Evolutionary conservation across 768 basidiomycete species (phyloP).

Genomic region (Naematelia aurantialba): DNA sequence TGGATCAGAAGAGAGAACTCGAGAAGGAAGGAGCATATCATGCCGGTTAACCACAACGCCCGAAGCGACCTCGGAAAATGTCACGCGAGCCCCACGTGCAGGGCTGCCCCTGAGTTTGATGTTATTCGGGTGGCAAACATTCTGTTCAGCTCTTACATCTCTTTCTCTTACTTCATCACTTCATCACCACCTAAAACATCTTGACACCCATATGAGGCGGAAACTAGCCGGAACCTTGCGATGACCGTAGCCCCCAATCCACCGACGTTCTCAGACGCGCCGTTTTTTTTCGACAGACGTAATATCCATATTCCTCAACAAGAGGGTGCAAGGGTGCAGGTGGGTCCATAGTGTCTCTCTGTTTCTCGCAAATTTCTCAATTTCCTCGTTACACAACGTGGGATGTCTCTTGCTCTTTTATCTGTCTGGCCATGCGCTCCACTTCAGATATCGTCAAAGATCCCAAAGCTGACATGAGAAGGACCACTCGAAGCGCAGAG

Average conservation of each 20-base stretch:
- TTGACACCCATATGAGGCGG: background rate
- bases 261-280: conserved; percentile 49
- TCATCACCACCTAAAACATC: background rate
- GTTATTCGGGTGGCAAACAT: conserved; percentile 13
- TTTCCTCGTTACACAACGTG: too few relatives aligned
- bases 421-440: too few relatives aligned
- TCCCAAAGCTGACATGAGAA: too few relatives aligned
- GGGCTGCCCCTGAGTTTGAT: conserved; percentile 8
- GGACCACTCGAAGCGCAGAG: conserved; percentile 74
- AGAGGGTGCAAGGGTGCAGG: conserved; percentile 44
- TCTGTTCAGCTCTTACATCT: conserved; percentile 1
- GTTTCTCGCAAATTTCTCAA: too few relatives aligned
- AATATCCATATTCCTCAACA: conserved; percentile 32
- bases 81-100: background rate
- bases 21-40: too few relatives aligned
- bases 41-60: too few relatives aligned
- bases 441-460: too few relatives aligned
- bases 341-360: too few relatives aligned
- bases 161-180: background rate
- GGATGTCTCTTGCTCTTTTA: too few relatives aligned
- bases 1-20: too few relatives aligned
- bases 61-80: too few relatives aligned
- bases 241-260: conserved; percentile 21
- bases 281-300: conserved; percentile 49
- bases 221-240: conserved; percentile 1